Conservation (phyloP, 2,329 filamentous ascomycete species). For the Sporothrix euskadiensis region DNA sequence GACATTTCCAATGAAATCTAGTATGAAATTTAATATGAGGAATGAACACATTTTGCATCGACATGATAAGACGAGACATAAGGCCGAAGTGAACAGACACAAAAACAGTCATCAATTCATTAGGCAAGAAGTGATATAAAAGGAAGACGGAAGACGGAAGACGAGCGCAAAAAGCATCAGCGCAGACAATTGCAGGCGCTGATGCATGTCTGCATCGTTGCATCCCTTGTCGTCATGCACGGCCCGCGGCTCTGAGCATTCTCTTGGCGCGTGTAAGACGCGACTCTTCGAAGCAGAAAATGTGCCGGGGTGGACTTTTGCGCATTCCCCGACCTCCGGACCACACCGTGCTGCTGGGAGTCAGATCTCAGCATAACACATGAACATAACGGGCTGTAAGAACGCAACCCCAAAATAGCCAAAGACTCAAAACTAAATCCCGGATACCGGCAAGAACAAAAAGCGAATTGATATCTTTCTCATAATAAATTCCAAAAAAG, state of each 20-base stretch:
- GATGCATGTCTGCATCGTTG: neutral
- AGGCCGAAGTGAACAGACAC: neutral
- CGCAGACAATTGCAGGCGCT: neutral
- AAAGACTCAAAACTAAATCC: neutral
- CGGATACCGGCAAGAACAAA: neutral
- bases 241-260: neutral
- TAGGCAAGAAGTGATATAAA: neutral
- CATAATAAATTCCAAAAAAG: neutral
- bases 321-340: neutral
- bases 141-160: neutral
- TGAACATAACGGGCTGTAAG: no score
- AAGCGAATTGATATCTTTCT: neutral
- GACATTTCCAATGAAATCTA: neutral
- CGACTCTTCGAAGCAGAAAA: neutral
- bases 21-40: neutral
- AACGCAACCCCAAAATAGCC: neutral
- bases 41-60: neutral
- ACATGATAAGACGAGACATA: neutral
- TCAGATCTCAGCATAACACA: no score
- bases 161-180: neutral
- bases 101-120: conserved; percentile 1
- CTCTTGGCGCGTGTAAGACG: neutral
- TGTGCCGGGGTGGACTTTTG: neutral
- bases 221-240: neutral
- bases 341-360: no score